A percentile compares a stretch with the other conserved stretches of the same genome.
Evolutionary conservation across 495 filamentous ascomycete species (phyloP).

Genomic region (Glarea lozoyensis): DNA sequence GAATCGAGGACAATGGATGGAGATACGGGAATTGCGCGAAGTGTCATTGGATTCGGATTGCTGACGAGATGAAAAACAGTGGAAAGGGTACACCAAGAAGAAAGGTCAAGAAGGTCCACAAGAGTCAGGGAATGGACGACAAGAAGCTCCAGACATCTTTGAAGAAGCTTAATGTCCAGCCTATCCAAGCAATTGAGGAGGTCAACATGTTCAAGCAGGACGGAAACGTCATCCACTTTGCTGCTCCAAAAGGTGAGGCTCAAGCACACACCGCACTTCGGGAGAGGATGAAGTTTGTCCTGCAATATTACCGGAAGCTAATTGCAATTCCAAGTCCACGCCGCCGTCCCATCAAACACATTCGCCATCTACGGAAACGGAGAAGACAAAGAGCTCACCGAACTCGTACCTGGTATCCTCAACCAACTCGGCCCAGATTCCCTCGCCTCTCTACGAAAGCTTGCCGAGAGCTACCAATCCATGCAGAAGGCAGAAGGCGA

Average conservation of each 20-base stretch:
- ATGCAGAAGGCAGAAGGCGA: slow-evolving; percentile 86
- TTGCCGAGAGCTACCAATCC: slow-evolving; percentile 98
- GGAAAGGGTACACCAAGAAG: slow-evolving; percentile 97
- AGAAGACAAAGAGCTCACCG: slow-evolving; percentile 98
- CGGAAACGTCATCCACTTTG: slow-evolving; percentile 99
- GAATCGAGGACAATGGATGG: slow-evolving; percentile 6
- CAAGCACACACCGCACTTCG: neutral
- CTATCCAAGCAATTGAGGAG: slow-evolving; percentile 98
- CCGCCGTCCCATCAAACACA: slow-evolving; percentile 90
- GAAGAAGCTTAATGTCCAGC: slow-evolving; percentile 94
- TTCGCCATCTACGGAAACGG: slow-evolving; percentile 99
- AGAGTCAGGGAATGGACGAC: slow-evolving; percentile 85
- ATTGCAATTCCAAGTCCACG: slow-evolving; percentile 60
- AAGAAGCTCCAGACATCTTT: slow-evolving; percentile 95
- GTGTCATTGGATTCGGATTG: slow-evolving; percentile 3
- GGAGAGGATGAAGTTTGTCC: too few species aligned
- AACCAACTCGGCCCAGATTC: slow-evolving; percentile 98
- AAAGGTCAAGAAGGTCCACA: slow-evolving; percentile 96
- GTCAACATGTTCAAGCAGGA: slow-evolving; percentile 99
- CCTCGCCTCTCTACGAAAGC: slow-evolving; percentile 93
- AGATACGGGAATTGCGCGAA: slow-evolving; percentile 1
- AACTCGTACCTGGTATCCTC: slow-evolving; percentile 97
- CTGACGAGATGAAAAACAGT: slow-evolving; percentile 38
- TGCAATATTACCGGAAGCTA: too few species aligned
- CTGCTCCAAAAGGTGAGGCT: slow-evolving; percentile 78